Evolutionary conservation across 2,329 filamentous ascomycete species (phyloP).

Genomic region (Colletotrichum melonis): DNA sequence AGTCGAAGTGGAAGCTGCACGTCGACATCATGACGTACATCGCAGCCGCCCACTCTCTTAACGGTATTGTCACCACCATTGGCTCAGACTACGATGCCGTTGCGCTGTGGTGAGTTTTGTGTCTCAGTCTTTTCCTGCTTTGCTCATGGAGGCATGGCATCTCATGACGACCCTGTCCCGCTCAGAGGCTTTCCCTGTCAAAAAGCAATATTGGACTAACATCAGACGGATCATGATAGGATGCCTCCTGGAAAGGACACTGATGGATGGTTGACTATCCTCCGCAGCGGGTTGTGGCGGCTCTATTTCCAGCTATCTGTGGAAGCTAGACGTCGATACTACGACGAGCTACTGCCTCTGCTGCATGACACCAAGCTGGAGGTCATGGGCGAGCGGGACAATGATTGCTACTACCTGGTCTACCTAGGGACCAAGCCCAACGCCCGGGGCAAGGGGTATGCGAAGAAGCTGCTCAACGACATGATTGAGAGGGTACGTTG

Average conservation of each 20-base stretch:
- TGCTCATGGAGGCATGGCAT: not conserved
- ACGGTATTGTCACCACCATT: constrained; percentile 79
- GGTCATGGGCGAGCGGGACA: constrained; percentile 74
- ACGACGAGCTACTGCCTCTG: constrained; percentile 79
- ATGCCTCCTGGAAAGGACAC: constrained; percentile 80
- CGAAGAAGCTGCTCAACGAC: constrained; percentile 75
- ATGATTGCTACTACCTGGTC: constrained; percentile 82
- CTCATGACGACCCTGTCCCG: not conserved
- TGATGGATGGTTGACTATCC: constrained; percentile 77
- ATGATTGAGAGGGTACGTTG: constrained; percentile 70
- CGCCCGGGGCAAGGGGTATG: constrained; percentile 79
- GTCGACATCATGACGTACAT: constrained; percentile 82
- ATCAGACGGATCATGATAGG: constrained; percentile 56
- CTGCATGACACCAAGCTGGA: constrained; percentile 78
- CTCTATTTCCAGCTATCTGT: constrained; percentile 78
- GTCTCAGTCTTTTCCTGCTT: not conserved
- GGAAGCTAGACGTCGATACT: constrained; percentile 81
- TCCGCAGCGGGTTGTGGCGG: constrained; percentile 83
- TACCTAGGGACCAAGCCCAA: constrained; percentile 82
- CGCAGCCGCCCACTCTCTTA: constrained; percentile 79
- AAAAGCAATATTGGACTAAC: constrained; percentile 25
- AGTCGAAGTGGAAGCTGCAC: constrained; percentile 81
- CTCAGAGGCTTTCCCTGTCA: not conserved
- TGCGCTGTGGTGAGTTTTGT: constrained; percentile 75
- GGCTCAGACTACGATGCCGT: constrained; percentile 83